Conservation (phyloP, 2,329 filamentous ascomycete species). For the Phialemonium atrogriseum region DNA sequence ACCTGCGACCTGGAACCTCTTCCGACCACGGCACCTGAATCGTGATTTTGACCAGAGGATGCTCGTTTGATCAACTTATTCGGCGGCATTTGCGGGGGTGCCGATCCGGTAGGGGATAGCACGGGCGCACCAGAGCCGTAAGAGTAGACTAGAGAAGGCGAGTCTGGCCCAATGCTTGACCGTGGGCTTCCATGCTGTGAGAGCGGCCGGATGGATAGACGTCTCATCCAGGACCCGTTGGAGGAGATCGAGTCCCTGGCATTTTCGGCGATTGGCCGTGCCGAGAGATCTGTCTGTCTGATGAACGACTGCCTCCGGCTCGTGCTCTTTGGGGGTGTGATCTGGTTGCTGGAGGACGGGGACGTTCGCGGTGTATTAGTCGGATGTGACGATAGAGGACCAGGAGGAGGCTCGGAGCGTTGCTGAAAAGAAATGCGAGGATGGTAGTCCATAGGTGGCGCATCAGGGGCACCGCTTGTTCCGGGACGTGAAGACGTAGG, state of each 20-base stretch:
- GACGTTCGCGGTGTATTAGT: slow-evolving; percentile 17
- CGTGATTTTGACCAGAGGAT: slow-evolving; percentile 43
- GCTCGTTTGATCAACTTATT: slow-evolving; percentile 75
- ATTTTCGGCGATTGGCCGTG: slow-evolving; percentile 32
- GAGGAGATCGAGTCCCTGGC: slow-evolving; percentile 51
- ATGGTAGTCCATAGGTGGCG: slow-evolving; percentile 21
- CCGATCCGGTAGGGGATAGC: slow-evolving; percentile 31
- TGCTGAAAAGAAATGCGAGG: slow-evolving; percentile 18
- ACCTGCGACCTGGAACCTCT: slow-evolving; percentile 52
- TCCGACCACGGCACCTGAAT: slow-evolving; percentile 31
- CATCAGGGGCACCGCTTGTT: slow-evolving; percentile 30
- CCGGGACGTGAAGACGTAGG: slow-evolving; percentile 30
- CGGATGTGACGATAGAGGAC: slow-evolving; percentile 16
- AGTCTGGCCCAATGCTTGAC: slow-evolving; percentile 58
- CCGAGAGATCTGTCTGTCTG: slow-evolving; percentile 27
- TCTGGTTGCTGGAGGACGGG: slow-evolving; percentile 29
- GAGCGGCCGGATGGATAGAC: slow-evolving; percentile 56
- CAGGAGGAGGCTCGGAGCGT: slow-evolving; percentile 8
- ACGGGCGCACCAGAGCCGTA: slow-evolving; percentile 61
- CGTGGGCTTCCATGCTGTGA: slow-evolving; percentile 57
- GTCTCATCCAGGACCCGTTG: slow-evolving; percentile 63
- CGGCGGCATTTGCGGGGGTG: slow-evolving; percentile 42
- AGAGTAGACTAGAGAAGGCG: slow-evolving; percentile 57
- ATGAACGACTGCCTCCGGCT: slow-evolving; percentile 35
- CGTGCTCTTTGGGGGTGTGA: slow-evolving; percentile 29